Percentiles rank a stretch among this genome's conserved stretches.
These are phyloP conservation scores for Jamesozyma gamospora DNA, from an alignment of 805 yeast species.

Conservation along the genomic window DNA sequence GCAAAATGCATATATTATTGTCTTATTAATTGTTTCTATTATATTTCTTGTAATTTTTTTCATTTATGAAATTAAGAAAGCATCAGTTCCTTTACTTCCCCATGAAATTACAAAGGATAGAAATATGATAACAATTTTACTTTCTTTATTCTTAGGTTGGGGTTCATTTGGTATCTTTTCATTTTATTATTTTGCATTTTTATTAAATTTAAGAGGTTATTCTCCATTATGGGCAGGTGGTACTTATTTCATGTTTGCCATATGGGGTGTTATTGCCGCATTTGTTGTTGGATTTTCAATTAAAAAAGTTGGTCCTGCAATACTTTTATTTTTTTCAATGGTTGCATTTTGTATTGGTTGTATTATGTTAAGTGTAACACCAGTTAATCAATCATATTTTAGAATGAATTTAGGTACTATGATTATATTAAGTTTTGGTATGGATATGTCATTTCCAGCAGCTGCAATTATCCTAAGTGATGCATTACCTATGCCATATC, in stretches of 20 bases:
- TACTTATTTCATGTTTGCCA: conserved; percentile 36
- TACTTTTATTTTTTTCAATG: conserved; percentile 42
- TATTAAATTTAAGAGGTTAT: conserved; percentile 41
- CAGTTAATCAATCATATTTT: conserved; percentile 52
- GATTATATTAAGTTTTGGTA: conserved; percentile 54
- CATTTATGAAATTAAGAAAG: conserved; percentile 37
- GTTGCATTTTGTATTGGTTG: conserved; percentile 46
- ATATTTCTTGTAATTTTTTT: conserved; percentile 37
- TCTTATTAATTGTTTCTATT: conserved; percentile 43
- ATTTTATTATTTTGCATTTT: conserved; percentile 48
- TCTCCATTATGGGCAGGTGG: conserved; percentile 39
- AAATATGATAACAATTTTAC: conserved; percentile 37
- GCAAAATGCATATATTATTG: conserved; percentile 48
- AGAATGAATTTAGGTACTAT: conserved; percentile 45
- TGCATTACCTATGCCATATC: conserved; percentile 49
- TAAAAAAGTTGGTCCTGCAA: conserved; percentile 38
- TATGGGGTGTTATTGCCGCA: conserved; percentile 51
- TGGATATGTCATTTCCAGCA: conserved; percentile 74
- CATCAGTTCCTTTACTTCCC: conserved; percentile 47
- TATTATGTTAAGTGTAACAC: conserved; percentile 44
- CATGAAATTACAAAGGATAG: conserved; percentile 35
- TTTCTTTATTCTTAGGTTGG: conserved; percentile 57
- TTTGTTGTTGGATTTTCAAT: conserved; percentile 41
- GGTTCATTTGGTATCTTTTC: conserved; percentile 68
- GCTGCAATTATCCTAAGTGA: conserved; percentile 55